Conservation (phyloP, 2,329 filamentous ascomycete species). For the Monosporascus sp. region DNA sequence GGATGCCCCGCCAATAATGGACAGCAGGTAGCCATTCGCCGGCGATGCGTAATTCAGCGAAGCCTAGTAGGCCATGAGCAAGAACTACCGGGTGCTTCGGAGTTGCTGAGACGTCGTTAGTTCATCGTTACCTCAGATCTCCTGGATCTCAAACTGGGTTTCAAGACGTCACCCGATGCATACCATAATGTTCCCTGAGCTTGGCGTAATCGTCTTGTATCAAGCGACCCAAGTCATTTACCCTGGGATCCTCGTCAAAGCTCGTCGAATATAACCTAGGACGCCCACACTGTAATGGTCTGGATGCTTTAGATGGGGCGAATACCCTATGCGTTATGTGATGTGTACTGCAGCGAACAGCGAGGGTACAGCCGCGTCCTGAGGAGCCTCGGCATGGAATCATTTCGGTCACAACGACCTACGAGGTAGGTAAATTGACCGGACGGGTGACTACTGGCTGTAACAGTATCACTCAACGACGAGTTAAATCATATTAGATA, state of each 20-base stretch:
- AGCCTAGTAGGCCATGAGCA: slow-evolving; percentile 61
- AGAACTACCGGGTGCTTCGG: slow-evolving; percentile 60
- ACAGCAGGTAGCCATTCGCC: slow-evolving; percentile 47
- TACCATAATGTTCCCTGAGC: slow-evolving; percentile 42
- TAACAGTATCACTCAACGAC: background rate
- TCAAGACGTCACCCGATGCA: background rate
- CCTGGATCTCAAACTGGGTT: background rate
- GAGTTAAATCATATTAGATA: background rate
- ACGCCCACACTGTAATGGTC: background rate
- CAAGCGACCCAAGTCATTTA: slow-evolving; percentile 35
- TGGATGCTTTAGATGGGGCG: background rate
- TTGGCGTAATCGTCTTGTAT: slow-evolving; percentile 44
- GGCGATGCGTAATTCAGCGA: slow-evolving; percentile 50
- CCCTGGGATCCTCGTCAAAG: slow-evolving; percentile 31
- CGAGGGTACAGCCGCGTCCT: background rate
- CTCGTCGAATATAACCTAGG: slow-evolving; percentile 9
- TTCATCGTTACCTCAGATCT: background rate
- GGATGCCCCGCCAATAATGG: slow-evolving; percentile 63
- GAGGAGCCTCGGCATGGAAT: background rate
- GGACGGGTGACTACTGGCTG: background rate
- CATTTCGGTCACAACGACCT: background rate
- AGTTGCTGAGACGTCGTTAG: slow-evolving; percentile 34
- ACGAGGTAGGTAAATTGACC: background rate
- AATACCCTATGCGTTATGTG: background rate
- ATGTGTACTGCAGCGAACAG: background rate